Evolutionary conservation across 306 rosid genomes (phyloP).

Genomic region (Senna siamea): DNA sequence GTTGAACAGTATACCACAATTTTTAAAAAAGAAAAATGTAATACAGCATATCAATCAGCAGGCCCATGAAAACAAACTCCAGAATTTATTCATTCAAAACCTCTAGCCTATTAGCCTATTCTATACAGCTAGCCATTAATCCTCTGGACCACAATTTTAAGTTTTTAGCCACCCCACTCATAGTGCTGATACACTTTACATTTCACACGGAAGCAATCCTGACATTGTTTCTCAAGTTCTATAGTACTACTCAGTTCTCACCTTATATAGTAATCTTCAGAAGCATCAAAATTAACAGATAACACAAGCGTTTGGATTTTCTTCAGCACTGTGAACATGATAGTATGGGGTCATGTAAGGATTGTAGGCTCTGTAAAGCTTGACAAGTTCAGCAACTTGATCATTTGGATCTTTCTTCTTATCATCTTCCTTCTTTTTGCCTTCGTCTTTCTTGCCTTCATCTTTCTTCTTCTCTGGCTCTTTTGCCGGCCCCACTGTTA

Average conservation of each 20-base stretch:
- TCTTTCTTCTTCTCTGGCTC: conserved; percentile 61
- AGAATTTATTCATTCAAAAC: conserved; percentile 5
- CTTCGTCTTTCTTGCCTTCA: conserved; percentile 40
- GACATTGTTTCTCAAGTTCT: background rate
- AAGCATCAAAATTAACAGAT: conserved; percentile 37
- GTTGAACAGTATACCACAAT: background rate
- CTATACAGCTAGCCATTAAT: background rate
- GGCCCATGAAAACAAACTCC: background rate
- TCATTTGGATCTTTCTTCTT: conserved; percentile 44
- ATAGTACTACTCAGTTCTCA: background rate
- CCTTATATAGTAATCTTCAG: background rate
- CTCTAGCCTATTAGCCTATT: background rate
- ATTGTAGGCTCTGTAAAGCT: conserved; percentile 36
- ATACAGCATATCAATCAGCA: no score
- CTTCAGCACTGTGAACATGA: conserved; percentile 48
- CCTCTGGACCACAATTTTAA: conserved; percentile 7
- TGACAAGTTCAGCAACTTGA: conserved; percentile 45
- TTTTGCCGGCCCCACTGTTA: conserved; percentile 71
- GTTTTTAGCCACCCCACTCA: background rate
- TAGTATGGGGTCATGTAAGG: conserved; percentile 48
- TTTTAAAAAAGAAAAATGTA: background rate
- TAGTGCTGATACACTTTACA: background rate
- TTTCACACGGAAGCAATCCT: background rate
- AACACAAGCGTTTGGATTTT: conserved; percentile 61
- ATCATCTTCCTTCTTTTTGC: conserved; percentile 40